These are phyloP conservation scores for Aquilaria yunnanensis DNA, from an alignment of 345 rosid species.

Conservation along the genomic window DNA sequence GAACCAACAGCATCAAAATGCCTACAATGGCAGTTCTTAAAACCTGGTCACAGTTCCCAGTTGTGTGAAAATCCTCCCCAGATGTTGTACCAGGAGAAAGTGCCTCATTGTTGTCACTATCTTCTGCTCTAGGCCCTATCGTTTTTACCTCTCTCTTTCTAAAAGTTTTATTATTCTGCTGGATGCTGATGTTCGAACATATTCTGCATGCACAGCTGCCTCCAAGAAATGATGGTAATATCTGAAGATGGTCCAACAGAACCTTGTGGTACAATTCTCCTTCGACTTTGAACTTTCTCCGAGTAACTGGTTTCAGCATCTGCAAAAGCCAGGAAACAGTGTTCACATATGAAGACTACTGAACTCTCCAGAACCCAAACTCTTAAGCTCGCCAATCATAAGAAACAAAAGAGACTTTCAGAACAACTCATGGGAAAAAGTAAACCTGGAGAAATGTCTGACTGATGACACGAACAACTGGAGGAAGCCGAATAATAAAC, in stretches of 20 bases:
- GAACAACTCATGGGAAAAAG: not conserved
- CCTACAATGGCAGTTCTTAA: slow-evolving; percentile 55
- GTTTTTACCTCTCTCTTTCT: slow-evolving; percentile 15
- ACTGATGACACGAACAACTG: slow-evolving; percentile 74
- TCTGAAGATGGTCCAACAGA: slow-evolving; percentile 58
- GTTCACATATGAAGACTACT: not conserved
- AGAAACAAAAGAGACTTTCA: too few species aligned
- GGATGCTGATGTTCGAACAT: slow-evolving; percentile 37
- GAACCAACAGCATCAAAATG: slow-evolving; percentile 59
- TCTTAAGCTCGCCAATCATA: too few species aligned
- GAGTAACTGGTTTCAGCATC: slow-evolving; percentile 76
- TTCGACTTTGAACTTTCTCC: slow-evolving; percentile 78
- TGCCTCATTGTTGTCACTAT: slow-evolving; percentile 24
- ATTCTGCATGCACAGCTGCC: slow-evolving; percentile 62
- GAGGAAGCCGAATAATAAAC: slow-evolving; percentile 83
- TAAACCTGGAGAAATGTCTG: slow-evolving; percentile 88
- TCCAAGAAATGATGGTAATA: slow-evolving; percentile 79
- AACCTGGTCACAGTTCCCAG: slow-evolving; percentile 39
- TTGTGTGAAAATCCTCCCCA: slow-evolving; percentile 22
- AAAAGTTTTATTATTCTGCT: slow-evolving; percentile 12
- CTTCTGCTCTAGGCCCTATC: slow-evolving; percentile 13
- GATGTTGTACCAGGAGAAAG: slow-evolving; percentile 13
- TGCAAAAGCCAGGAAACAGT: slow-evolving; percentile 20
- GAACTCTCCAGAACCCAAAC: too few species aligned
- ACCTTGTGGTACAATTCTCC: slow-evolving; percentile 54